Percentiles rank a stretch among this genome's conserved stretches.
phyloP scores from a whole-genome alignment of 768 basidiomycete species.

The Strobilomyces confusus region DNA sequence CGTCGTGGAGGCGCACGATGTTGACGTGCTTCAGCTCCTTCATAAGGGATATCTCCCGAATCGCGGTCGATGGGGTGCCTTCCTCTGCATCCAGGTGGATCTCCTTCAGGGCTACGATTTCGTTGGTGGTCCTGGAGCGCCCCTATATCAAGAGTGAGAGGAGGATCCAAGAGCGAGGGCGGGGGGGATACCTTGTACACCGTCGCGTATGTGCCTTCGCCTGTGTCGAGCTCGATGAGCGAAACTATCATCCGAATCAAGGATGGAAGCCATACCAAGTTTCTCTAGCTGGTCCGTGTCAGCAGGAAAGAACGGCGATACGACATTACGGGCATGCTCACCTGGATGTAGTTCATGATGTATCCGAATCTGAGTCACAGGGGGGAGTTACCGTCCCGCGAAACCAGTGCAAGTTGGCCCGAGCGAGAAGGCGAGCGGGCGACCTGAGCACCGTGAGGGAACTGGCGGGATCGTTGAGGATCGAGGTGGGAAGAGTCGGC shows the following conservation, averaged over 20 bases:
- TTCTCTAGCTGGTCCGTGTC: constrained; percentile 71
- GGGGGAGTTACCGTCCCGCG: background rate
- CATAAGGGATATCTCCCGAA: constrained; percentile 98
- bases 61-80: constrained; percentile 97
- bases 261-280: constrained; percentile 46
- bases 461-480: background rate
- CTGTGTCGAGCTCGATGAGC: constrained; percentile 33
- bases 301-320: background rate
- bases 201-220: constrained; percentile 92
- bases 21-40: constrained; percentile 99
- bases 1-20: constrained; percentile 96
- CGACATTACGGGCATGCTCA: constrained; percentile 21
- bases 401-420: constrained; percentile 5
- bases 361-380: background rate
- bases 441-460: background rate
- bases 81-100: constrained; percentile 99
- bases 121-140: constrained; percentile 94
- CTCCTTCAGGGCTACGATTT: constrained; percentile 97
- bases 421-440: constrained; percentile 3
- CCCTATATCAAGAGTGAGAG: constrained; percentile 48
- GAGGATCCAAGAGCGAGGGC: background rate
- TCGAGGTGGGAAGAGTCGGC: background rate
- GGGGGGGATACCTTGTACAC: constrained; percentile 79
- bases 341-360: constrained; percentile 58
- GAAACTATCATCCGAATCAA: background rate